phyloP scores from a whole-genome alignment of 108 stramenopile species.

The Cyclotella baltica region DNA sequence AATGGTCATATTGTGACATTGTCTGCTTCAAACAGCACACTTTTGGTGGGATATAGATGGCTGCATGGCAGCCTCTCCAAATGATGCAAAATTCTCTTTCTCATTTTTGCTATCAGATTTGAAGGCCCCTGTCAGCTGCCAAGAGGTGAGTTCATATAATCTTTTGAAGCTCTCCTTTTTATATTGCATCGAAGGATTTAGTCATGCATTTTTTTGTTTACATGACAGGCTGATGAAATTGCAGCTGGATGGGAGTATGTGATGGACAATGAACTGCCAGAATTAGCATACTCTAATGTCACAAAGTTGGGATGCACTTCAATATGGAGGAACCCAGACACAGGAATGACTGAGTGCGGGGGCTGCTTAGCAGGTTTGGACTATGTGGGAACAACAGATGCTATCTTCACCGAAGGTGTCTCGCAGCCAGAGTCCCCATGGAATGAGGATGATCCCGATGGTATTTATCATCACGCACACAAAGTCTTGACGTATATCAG shows the following conservation, averaged over 20 bases:
- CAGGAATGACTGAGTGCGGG: slow-evolving; percentile 21
- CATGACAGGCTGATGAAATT: background rate
- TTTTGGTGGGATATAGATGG: slow-evolving; percentile 18
- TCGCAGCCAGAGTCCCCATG: background rate
- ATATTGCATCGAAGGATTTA: too few relatives aligned
- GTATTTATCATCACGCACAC: slow-evolving; percentile 8
- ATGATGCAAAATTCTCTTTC: slow-evolving; percentile 7
- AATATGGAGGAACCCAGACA: slow-evolving; percentile 8
- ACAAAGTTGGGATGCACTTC: slow-evolving; percentile 9
- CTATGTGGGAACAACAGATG: slow-evolving; percentile 1
- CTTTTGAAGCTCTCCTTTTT: too few relatives aligned
- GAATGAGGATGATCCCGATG: slow-evolving; percentile 5
- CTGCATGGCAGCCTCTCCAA: slow-evolving; percentile 8
- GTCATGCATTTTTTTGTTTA: too few relatives aligned
- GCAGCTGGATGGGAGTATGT: background rate
- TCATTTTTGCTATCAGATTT: background rate
- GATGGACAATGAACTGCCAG: slow-evolving; percentile 3
- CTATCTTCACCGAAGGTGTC: background rate
- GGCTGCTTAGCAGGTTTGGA: slow-evolving; percentile 7
- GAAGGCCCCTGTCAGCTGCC: slow-evolving; percentile 2
- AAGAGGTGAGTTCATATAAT: slow-evolving; percentile 16
- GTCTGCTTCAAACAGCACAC: too few relatives aligned
- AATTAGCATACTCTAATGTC: background rate
- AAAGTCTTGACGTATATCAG: slow-evolving; percentile 2
- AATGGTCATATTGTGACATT: too few relatives aligned